phyloP scores from a whole-genome alignment of 495 filamentous ascomycete genomes.

The Emericellopsis terricola region DNA sequence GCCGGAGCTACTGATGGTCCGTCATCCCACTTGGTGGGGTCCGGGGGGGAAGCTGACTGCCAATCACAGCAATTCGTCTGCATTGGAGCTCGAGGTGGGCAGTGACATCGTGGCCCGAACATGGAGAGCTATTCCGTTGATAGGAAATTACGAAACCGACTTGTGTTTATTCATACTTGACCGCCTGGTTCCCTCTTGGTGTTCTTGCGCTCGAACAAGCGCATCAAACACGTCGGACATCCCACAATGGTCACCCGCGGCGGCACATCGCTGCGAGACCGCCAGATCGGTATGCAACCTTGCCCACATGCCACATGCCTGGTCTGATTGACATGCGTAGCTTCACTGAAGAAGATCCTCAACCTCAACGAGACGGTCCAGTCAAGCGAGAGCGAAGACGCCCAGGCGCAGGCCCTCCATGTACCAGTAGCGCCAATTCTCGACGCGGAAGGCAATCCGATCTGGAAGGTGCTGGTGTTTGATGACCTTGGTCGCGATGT shows the following conservation, averaged over 20 bases:
- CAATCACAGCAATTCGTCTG: no score
- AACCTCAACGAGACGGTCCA: conserved; percentile 70
- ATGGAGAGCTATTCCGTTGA: no score
- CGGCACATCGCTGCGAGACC: conserved; percentile 76
- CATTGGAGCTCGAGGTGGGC: no score
- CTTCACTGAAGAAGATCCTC: conserved; percentile 86
- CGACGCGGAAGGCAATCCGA: conserved; percentile 69
- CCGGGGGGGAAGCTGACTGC: no score
- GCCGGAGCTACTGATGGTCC: no score
- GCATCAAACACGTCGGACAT: no score
- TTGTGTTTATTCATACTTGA: no score
- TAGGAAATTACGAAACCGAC: no score
- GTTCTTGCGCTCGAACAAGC: no score
- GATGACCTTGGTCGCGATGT: conserved; percentile 45
- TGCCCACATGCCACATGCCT: not conserved
- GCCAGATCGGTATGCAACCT: conserved; percentile 63
- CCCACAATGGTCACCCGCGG: conserved; percentile 55
- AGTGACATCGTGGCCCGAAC: no score
- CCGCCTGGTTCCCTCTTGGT: no score
- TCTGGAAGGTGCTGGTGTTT: conserved; percentile 48
- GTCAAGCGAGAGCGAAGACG: conserved; percentile 32
- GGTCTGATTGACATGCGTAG: conserved; percentile 26
- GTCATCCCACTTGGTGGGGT: no score
- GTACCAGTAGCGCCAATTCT: conserved; percentile 62
- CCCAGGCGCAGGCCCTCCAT: conserved; percentile 43